Conservation (phyloP, 495 filamentous ascomycete species). For the Choiromyces venosus region DNA sequence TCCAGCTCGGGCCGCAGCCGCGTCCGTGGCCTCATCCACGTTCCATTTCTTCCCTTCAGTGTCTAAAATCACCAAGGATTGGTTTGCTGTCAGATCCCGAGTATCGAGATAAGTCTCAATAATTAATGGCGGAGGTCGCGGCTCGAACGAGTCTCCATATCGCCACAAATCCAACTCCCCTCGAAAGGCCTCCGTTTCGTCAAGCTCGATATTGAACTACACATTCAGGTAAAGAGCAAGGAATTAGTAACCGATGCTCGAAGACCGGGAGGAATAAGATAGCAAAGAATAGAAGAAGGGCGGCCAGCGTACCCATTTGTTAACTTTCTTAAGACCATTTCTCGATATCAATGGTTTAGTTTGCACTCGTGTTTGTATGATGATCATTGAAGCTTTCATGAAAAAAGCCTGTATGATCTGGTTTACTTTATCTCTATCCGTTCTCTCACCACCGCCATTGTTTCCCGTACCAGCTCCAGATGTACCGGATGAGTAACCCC, state of each 20-base stretch:
- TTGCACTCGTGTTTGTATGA: constrained; percentile 70
- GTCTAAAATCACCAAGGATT: constrained; percentile 80
- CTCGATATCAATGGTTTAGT: constrained; percentile 57
- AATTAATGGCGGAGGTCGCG: constrained; percentile 75
- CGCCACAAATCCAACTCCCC: constrained; percentile 77
- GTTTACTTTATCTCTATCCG: constrained; percentile 40
- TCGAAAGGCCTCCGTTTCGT: constrained; percentile 79
- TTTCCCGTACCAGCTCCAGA: constrained; percentile 10
- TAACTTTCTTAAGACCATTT: constrained; percentile 59
- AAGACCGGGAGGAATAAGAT: background rate
- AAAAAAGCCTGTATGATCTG: constrained; percentile 70
- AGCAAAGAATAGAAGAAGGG: constrained; percentile 16
- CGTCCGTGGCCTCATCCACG: constrained; percentile 72
- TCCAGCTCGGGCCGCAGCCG: constrained; percentile 49
- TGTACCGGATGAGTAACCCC: constrained; percentile 18
- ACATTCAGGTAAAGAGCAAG: constrained; percentile 2
- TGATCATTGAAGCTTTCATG: constrained; percentile 78
- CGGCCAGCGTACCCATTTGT: constrained; percentile 79
- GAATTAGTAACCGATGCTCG: background rate
- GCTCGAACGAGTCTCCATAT: constrained; percentile 65
- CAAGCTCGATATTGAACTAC: constrained; percentile 89
- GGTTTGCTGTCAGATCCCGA: constrained; percentile 70
- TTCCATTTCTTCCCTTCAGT: constrained; percentile 88
- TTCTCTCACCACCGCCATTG: constrained; percentile 27
- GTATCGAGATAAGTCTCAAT: constrained; percentile 88